phyloP scores from a whole-genome alignment of 169 alveolate species.

The Eimeria maxima region DNA sequence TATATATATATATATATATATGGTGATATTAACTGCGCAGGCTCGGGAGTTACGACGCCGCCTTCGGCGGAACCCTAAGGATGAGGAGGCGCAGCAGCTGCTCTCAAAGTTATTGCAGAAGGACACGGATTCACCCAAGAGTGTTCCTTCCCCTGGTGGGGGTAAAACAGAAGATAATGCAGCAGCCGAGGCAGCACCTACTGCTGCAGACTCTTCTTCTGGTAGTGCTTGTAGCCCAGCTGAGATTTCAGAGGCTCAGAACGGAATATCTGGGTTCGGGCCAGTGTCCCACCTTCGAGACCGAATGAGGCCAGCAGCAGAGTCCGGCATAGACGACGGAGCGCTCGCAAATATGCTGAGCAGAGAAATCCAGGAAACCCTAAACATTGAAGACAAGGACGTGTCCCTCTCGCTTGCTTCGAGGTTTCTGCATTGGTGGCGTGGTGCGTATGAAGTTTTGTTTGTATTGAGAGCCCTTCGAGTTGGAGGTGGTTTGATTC shows the following conservation, averaged over 20 bases:
- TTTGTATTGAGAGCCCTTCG: background rate
- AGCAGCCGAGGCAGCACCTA: slow-evolving; percentile 19
- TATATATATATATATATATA: background rate
- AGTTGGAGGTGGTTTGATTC: background rate
- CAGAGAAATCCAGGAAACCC: slow-evolving; percentile 78
- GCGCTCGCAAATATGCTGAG: slow-evolving; percentile 74
- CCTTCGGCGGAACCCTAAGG: slow-evolving; percentile 74
- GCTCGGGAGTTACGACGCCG: slow-evolving; percentile 81
- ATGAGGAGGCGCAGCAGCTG: slow-evolving; percentile 70
- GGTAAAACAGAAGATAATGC: slow-evolving; percentile 27
- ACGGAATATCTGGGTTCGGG: background rate
- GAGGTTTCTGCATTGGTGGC: slow-evolving; percentile 63
- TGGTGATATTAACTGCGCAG: slow-evolving; percentile 24
- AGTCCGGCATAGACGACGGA: slow-evolving; percentile 41
- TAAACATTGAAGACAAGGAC: slow-evolving; percentile 35
- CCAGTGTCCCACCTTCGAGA: slow-evolving; percentile 26
- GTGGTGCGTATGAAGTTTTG: slow-evolving; percentile 20
- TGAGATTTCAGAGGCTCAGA: slow-evolving; percentile 5
- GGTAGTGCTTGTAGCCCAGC: background rate
- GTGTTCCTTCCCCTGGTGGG: slow-evolving; percentile 32
- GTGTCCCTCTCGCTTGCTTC: slow-evolving; percentile 51
- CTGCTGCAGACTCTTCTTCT: slow-evolving; percentile 53
- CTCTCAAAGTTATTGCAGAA: slow-evolving; percentile 60
- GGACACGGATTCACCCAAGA: slow-evolving; percentile 15
- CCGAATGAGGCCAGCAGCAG: background rate